Evolutionary conservation across 83 land plant genomes (phyloP), one percentile per base, ranked within the genome.

Genomic region (Picea abies): DNA sequence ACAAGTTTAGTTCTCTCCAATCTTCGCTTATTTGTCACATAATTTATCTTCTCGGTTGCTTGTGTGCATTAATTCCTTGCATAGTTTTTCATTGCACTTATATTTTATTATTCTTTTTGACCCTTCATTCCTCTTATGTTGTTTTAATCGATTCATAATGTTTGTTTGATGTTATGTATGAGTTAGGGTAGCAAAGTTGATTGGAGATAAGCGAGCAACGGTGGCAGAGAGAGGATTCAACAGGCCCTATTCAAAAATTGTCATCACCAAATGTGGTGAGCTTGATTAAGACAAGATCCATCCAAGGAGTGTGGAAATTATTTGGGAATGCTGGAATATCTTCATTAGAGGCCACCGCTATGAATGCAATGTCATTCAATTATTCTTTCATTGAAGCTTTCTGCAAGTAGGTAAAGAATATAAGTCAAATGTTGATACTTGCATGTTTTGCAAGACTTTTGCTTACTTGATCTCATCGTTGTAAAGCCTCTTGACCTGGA

Each of bases 171-270:
- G 9, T 44, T 20, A 22, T 82, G 80, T 23, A 60, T 62, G 63
- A 56, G 71, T 29, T 87, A 97, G 98, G 89, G 96, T 91, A 17
- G 99, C 99, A 7, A 97, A 97, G 86, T 76, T 97, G 80, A 90
- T 97, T 23, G 99, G 99, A 35, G 99, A 97, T 78, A 94, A 94
- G 35, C 89, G 99, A 49, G 99, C 98, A 11, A 90, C 94, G 35
- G 99, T 97, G 3, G 99, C 99, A 19, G 98, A 97, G 76, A 88
- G 96, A 86, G 97, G 99, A 19, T 97, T 97, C 89, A 94, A 97
- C 77, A 85, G 97, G 22, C 99, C 99, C 14, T 97, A 93, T 64
- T 91, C 94, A 12, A 96, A 97, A 84, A 87, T 97, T 63, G 62
- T 91, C 44, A 87, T 97, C 83, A 86, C 92, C 68, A 90, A 95